These are phyloP conservation scores for Backusella psychrophila DNA, from an alignment of 192 early-diverging fungal genomes.

Conservation along the genomic window DNA sequence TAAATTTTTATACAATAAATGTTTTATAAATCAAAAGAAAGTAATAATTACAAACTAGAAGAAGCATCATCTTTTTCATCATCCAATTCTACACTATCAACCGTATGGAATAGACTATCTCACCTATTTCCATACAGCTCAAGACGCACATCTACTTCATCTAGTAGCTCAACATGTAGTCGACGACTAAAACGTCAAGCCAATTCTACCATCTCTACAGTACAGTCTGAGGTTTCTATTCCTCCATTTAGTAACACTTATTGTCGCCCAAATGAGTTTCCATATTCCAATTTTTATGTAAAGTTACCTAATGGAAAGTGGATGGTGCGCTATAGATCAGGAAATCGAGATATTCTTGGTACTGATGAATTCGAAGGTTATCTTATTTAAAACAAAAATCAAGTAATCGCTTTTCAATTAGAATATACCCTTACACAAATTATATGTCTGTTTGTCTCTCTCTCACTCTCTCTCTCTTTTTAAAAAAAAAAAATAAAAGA, in stretches of 20 bases:
- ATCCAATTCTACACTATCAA: neutral
- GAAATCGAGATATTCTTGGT: conserved; percentile 32
- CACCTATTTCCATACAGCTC: neutral
- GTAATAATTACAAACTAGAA: neutral
- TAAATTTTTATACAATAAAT: neutral
- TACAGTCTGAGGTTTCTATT: neutral
- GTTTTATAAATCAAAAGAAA: neutral
- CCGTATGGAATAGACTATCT: conserved; percentile 5
- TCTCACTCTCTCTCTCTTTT: neutral
- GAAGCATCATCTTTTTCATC: neutral
- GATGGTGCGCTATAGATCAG: conserved; percentile 38
- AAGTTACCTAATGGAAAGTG: conserved; percentile 35
- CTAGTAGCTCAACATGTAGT: neutral
- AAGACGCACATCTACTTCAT: neutral
- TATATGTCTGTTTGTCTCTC: neutral
- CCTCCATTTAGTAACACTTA: conserved; percentile 33
- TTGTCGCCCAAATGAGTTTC: conserved; percentile 24
- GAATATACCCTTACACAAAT: neutral
- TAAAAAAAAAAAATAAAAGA: neutral
- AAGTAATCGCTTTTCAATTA: neutral
- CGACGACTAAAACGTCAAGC: neutral
- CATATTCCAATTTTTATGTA: conserved; percentile 38
- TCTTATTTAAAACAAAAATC: conserved; percentile 24
- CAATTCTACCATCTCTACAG: neutral
- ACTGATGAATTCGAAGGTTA: conserved; percentile 37